These are phyloP conservation scores for Chrysoporthe deuterocubensis DNA, from an alignment of 2,329 filamentous ascomycete genomes.

Conservation along the genomic window DNA sequence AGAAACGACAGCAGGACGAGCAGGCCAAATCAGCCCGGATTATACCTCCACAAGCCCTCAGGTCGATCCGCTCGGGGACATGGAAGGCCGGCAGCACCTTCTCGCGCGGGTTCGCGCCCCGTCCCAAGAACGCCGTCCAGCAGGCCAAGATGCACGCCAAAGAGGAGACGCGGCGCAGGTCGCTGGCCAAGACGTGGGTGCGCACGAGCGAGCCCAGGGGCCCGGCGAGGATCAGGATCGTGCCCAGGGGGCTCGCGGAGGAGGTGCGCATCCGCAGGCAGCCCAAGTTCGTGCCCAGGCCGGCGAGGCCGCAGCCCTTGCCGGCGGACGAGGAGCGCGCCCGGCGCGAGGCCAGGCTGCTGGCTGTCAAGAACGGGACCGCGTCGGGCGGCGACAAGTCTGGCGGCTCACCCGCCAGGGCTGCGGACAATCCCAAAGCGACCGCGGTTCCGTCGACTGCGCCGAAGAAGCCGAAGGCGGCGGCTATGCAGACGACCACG, in stretches of 20 bases:
- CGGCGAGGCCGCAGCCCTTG: background rate
- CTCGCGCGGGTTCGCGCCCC: conserved; percentile 21
- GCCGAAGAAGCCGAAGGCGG: conserved; percentile 5
- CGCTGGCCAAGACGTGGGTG: conserved; percentile 40
- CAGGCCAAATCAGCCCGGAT: background rate
- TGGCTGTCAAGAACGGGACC: conserved; percentile 25
- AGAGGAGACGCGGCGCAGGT: conserved; percentile 54
- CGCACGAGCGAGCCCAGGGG: conserved; percentile 40
- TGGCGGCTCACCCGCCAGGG: background rate
- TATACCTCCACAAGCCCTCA: conserved; percentile 37
- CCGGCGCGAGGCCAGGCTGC: conserved; percentile 21
- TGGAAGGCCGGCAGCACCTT: background rate
- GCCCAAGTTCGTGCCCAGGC: conserved; percentile 38
- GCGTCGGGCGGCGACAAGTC: conserved; percentile 1
- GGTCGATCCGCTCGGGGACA: background rate
- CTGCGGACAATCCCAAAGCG: background rate
- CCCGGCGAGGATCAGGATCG: conserved; percentile 43
- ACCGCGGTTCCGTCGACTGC: background rate
- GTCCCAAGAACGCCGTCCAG: conserved; percentile 53
- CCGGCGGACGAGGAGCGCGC: conserved; percentile 23
- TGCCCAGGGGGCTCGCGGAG: conserved; percentile 32
- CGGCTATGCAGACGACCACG: background rate
- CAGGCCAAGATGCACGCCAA: conserved; percentile 61
- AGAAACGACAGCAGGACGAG: background rate
- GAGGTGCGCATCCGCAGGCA: conserved; percentile 52